phyloP scores from a whole-genome alignment of 2,329 filamentous ascomycete genomes.

The Xylaria sp. region DNA sequence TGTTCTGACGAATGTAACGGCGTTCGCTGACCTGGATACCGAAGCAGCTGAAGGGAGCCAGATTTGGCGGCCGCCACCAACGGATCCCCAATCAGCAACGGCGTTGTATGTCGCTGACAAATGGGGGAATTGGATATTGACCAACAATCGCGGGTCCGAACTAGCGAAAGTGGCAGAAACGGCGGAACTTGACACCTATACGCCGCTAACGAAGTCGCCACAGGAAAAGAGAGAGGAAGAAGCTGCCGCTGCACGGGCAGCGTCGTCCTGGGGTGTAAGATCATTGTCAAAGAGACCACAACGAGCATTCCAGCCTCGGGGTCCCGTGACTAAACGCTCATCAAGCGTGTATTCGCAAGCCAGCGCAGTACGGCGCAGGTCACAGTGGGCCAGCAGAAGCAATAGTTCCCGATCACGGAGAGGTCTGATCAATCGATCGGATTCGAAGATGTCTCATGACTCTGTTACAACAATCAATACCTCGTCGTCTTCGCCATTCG shows the following conservation, averaged over 20 bases:
- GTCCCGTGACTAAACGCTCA: constrained; percentile 27
- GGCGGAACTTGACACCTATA: constrained; percentile 36
- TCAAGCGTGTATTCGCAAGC: constrained; percentile 45
- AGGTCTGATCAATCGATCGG: constrained; percentile 26
- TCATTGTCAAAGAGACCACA: constrained; percentile 32
- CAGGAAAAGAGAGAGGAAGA: constrained; percentile 33
- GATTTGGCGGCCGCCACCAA: constrained; percentile 55
- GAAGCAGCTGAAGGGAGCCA: constrained; percentile 42
- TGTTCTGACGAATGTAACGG: constrained; percentile 38
- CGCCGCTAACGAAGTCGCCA: constrained; percentile 36
- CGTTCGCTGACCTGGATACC: constrained; percentile 38
- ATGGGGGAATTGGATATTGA: constrained; percentile 57
- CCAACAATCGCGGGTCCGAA: constrained; percentile 38
- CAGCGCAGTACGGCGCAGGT: constrained; percentile 26
- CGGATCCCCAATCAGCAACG: constrained; percentile 48
- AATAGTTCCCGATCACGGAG: constrained; percentile 25
- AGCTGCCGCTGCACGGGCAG: constrained; percentile 26
- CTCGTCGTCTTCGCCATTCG: constrained; percentile 29
- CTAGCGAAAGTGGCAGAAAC: constrained; percentile 21
- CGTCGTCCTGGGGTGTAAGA: constrained; percentile 28
- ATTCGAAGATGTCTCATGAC: constrained; percentile 37
- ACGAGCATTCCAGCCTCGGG: constrained; percentile 36
- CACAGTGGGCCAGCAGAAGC: constrained; percentile 18
- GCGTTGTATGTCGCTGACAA: constrained; percentile 56
- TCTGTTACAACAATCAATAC: constrained; percentile 45